phyloP scores from a whole-genome alignment of 2,329 filamentous ascomycete genomes.

The Tolypocladium guangdongense region DNA sequence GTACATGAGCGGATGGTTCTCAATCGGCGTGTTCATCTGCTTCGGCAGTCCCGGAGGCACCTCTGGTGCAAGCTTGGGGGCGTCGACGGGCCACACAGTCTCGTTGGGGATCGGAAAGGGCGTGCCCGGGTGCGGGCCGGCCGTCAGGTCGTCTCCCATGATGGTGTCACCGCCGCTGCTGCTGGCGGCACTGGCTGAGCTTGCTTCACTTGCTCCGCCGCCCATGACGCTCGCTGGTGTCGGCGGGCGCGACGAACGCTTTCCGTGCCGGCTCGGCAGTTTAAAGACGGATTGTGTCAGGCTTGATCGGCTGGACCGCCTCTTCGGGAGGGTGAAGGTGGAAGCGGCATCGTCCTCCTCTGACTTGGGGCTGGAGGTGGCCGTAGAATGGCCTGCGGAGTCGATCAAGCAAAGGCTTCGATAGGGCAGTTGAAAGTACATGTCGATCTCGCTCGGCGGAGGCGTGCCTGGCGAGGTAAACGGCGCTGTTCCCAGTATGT shows the following conservation, averaged over 20 bases:
- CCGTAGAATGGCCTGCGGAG: constrained; percentile 17
- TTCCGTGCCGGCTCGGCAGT: constrained; percentile 22
- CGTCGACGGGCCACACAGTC: constrained; percentile 24
- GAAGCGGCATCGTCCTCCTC: constrained; percentile 18
- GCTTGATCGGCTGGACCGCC: constrained; percentile 15
- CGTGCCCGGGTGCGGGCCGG: constrained; percentile 28
- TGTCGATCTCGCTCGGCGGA: constrained; percentile 26
- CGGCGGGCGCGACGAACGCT: constrained; percentile 23
- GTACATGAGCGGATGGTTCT: constrained; percentile 18
- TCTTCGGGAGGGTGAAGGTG: constrained; percentile 15
- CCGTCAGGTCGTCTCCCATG: constrained; percentile 22
- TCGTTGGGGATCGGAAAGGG: constrained; percentile 29
- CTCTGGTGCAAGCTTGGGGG: constrained; percentile 28
- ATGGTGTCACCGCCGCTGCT: constrained; percentile 12
- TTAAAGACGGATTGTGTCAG: constrained; percentile 18
- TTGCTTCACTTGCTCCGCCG: background rate
- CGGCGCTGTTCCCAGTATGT: constrained; percentile 30
- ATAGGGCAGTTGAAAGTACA: constrained; percentile 26
- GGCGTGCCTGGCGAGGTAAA: constrained; percentile 24
- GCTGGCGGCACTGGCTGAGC: background rate
- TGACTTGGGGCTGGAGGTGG: constrained; percentile 11
- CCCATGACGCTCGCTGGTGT: constrained; percentile 17
- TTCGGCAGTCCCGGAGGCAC: constrained; percentile 13
- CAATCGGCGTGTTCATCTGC: constrained; percentile 21
- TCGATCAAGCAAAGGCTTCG: constrained; percentile 25